Evolutionary conservation across 2,329 filamentous ascomycete genomes (phyloP).

Genomic region (Alternaria arborescens): DNA sequence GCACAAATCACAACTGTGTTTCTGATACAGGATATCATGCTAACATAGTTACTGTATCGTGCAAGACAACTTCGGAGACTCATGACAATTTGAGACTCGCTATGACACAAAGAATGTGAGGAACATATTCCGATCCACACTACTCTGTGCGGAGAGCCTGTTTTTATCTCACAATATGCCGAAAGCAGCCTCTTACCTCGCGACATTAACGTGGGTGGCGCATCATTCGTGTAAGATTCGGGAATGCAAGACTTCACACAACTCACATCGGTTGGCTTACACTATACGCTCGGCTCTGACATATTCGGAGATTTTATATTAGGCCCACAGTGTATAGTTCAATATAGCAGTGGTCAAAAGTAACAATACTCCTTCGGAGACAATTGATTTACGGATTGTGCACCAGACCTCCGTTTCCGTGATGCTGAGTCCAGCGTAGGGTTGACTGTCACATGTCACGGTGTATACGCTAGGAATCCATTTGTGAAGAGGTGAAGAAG

Average conservation of each 20-base stretch:
- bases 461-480: background rate
- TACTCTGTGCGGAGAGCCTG: background rate
- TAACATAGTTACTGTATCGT: background rate
- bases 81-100: background rate
- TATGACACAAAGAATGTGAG: background rate
- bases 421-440: background rate
- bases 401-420: background rate
- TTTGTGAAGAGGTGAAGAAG: background rate
- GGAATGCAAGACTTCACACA: background rate
- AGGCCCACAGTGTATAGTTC: background rate
- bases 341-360: background rate
- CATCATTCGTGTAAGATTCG: background rate
- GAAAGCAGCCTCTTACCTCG: background rate
- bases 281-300: background rate
- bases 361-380: background rate
- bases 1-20: background rate
- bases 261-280: background rate
- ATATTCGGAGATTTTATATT: background rate
- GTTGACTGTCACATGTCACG: background rate
- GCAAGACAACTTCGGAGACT: background rate
- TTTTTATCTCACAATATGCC: background rate
- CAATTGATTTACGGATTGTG: background rate
- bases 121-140: background rate
- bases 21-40: background rate
- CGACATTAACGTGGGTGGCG: background rate